Percentiles rank a stretch among this genome's conserved stretches.
phyloP scores from a whole-genome alignment of 2,329 filamentous ascomycete species.

The Monosporascus sp. region DNA sequence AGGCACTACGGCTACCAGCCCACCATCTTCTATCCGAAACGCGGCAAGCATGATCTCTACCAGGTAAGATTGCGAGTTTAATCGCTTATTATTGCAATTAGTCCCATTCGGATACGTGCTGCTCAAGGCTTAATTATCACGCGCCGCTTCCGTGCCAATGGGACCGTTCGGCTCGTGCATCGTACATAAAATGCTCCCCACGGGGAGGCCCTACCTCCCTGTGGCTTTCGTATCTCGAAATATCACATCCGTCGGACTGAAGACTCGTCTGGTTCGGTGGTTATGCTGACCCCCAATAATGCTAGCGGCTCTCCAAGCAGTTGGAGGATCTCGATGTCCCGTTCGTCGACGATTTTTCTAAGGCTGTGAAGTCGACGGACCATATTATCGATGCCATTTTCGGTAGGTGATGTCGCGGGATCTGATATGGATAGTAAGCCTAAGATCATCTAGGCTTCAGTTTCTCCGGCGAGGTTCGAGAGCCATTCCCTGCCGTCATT shows the following conservation, averaged over 20 bases:
- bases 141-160: too few relatives aligned
- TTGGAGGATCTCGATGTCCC: conserved; percentile 76
- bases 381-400: conserved; percentile 93
- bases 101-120: too few relatives aligned
- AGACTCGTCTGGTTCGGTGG: neutral
- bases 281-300: conserved; percentile 1
- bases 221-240: neutral
- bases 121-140: too few relatives aligned
- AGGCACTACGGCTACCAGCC: conserved; percentile 88
- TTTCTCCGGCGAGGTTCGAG: conserved; percentile 86
- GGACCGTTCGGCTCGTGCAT: neutral
- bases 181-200: neutral
- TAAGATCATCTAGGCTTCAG: conserved; percentile 62
- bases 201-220: too few relatives aligned
- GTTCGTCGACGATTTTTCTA: conserved; percentile 74
- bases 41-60: conserved; percentile 85
- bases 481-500: conserved; percentile 83
- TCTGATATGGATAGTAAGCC: conserved; percentile 7
- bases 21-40: conserved; percentile 88
- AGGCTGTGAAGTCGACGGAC: conserved; percentile 62
- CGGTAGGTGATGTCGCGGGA: conserved; percentile 43
- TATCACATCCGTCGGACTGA: neutral
- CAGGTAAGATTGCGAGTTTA: conserved; percentile 46
- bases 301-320: conserved; percentile 74
- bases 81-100: too few relatives aligned